Percentiles rank a stretch among this genome's conserved stretches.
Evolutionary conservation across 495 filamentous ascomycete species (phyloP).

Genomic region (Aspergillus ostianus): DNA sequence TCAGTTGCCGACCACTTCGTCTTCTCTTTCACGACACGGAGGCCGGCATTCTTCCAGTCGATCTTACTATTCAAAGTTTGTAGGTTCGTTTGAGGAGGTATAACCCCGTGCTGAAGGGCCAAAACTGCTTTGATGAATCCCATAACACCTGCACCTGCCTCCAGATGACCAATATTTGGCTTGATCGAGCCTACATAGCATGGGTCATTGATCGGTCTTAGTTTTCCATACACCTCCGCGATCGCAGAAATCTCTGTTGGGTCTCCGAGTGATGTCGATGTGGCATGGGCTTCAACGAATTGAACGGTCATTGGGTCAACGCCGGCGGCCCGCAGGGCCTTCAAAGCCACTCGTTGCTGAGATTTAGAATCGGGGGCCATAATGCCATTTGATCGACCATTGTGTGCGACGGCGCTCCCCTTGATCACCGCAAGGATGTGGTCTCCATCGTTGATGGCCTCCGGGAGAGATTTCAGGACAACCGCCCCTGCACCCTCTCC

Average conservation of each 20-base stretch:
- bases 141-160: constrained; percentile 53
- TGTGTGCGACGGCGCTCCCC: constrained; percentile 27
- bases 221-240: constrained; percentile 20
- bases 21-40: constrained; percentile 20
- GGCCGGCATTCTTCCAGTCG: constrained; percentile 16
- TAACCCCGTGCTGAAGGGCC: constrained; percentile 43
- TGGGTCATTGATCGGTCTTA: not conserved
- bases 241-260: constrained; percentile 39
- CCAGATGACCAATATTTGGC: constrained; percentile 51
- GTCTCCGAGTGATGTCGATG: constrained; percentile 43
- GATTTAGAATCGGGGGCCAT: constrained; percentile 34
- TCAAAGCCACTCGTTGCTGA: constrained; percentile 26
- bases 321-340: constrained; percentile 17
- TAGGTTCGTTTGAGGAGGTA: constrained; percentile 53
- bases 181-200: constrained; percentile 43
- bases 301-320: constrained; percentile 26
- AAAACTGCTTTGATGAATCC: constrained; percentile 55
- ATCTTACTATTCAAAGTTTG: constrained; percentile 13
- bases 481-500: constrained; percentile 36
- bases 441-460: constrained; percentile 33
- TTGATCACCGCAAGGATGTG: constrained; percentile 35
- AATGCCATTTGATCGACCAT: constrained; percentile 37
- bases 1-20: constrained; percentile 17
- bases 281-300: constrained; percentile 48
- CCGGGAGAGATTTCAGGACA: constrained; percentile 29